A percentile compares a stretch with the other conserved stretches of the same genome.
phyloP scores from a whole-genome alignment of 768 basidiomycete genomes.

The Tephrocybe sp. region DNA sequence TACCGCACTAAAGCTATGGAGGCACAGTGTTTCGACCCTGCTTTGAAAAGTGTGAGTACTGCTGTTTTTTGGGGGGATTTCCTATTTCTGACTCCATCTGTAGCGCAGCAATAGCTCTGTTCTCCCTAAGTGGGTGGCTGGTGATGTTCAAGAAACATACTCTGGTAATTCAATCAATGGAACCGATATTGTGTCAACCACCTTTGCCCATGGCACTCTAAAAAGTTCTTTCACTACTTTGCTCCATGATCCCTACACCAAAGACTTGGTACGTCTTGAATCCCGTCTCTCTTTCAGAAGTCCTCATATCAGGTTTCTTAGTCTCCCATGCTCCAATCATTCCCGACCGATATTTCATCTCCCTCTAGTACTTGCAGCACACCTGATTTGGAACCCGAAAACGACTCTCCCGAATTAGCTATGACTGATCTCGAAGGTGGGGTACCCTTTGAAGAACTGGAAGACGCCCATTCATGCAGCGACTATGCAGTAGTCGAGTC shows the following conservation, averaged over 20 bases:
- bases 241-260: no score
- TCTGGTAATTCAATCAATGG: no score
- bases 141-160: neutral
- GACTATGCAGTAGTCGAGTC: neutral
- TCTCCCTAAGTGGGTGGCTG: neutral
- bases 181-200: no score
- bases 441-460: no score
- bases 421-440: neutral
- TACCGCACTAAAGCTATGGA: slow-evolving; percentile 22
- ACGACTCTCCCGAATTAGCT: neutral
- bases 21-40: slow-evolving; percentile 27
- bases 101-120: neutral
- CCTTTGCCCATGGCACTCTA: no score
- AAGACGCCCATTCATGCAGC: neutral
- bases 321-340: neutral
- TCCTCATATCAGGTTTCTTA: no score
- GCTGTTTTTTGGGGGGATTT: neutral
- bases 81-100: neutral
- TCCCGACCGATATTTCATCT: neutral
- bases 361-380: neutral
- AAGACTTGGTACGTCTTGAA: no score
- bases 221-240: no score
- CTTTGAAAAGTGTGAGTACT: slow-evolving; percentile 17
- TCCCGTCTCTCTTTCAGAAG: no score
- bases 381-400: neutral